A percentile compares a stretch with the other conserved stretches of the same genome.
Conservation (phyloP, 257 asterid genomes). For the Scutellaria minor region DNA sequence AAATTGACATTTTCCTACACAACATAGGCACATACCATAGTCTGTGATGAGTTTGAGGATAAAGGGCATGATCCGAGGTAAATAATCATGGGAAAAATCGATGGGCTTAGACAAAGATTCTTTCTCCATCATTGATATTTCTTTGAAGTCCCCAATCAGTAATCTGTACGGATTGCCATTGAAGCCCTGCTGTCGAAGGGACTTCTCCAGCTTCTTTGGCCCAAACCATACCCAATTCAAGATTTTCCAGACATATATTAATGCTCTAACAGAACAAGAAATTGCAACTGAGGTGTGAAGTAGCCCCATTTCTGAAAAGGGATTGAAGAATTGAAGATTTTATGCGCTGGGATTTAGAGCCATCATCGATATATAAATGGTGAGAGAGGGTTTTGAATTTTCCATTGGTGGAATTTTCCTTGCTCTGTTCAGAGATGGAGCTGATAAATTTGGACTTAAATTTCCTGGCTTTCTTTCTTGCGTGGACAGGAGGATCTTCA, state of each 20-base stretch:
- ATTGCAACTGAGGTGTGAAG: not conserved
- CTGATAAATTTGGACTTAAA: too few relatives aligned
- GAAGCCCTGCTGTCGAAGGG: slow-evolving; percentile 23
- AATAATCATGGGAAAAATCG: slow-evolving; percentile 41
- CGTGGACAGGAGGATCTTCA: too few relatives aligned
- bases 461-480: too few relatives aligned
- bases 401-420: too few relatives aligned
- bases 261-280: not conserved
- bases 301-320: too few relatives aligned
- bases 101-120: slow-evolving; percentile 54
- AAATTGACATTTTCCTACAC: too few relatives aligned
- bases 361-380: too few relatives aligned
- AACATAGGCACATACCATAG: slow-evolving; percentile 31
- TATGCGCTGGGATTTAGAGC: too few relatives aligned
- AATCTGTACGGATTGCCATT: slow-evolving; percentile 46
- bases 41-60: slow-evolving; percentile 29
- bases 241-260: not conserved
- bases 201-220: slow-evolving; percentile 9
- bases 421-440: too few relatives aligned
- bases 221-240: slow-evolving; percentile 18
- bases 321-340: too few relatives aligned
- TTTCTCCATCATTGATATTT: slow-evolving; percentile 34
- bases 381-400: too few relatives aligned
- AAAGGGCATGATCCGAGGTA: slow-evolving; percentile 45
- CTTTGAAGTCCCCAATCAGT: slow-evolving; percentile 50